Conservation (phyloP, 1,284 basidiomycete genomes). For the Phylloporus sp. region DNA sequence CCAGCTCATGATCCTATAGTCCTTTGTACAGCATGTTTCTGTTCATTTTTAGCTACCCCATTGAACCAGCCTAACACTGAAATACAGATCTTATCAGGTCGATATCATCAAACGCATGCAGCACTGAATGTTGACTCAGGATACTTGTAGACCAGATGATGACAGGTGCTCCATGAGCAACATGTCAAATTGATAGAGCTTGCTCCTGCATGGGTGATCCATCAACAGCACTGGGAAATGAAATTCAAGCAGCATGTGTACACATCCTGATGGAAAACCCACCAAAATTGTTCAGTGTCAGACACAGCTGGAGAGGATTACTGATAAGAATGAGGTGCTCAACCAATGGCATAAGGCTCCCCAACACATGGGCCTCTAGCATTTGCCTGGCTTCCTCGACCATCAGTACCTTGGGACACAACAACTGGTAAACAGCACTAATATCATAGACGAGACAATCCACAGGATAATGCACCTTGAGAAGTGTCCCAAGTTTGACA, state of each 20-base stretch:
- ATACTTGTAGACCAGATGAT: slow-evolving; percentile 54
- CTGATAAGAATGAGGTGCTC: slow-evolving; percentile 72
- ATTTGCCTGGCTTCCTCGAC: slow-evolving; percentile 81
- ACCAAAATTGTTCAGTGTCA: slow-evolving; percentile 69
- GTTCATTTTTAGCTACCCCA: background rate
- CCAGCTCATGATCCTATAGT: slow-evolving; percentile 58
- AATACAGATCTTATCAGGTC: slow-evolving; percentile 49
- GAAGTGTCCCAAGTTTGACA: slow-evolving; percentile 60
- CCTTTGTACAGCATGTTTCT: slow-evolving; percentile 64
- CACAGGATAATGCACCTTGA: slow-evolving; percentile 47
- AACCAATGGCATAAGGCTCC: slow-evolving; percentile 61
- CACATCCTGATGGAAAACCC: slow-evolving; percentile 22
- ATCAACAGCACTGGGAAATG: slow-evolving; percentile 50
- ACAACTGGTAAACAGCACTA: slow-evolving; percentile 41
- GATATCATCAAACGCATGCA: slow-evolving; percentile 64
- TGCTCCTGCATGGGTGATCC: slow-evolving; percentile 51
- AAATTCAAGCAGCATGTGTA: background rate
- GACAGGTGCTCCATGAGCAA: slow-evolving; percentile 67
- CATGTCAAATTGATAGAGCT: slow-evolving; percentile 61
- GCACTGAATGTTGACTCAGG: slow-evolving; percentile 60
- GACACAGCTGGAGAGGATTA: slow-evolving; percentile 72
- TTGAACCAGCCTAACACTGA: background rate
- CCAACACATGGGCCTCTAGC: slow-evolving; percentile 71
- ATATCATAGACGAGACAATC: background rate
- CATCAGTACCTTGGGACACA: slow-evolving; percentile 57